Conservation (phyloP, 2,329 filamentous ascomycete species). For the Hypomyces rosellus region DNA sequence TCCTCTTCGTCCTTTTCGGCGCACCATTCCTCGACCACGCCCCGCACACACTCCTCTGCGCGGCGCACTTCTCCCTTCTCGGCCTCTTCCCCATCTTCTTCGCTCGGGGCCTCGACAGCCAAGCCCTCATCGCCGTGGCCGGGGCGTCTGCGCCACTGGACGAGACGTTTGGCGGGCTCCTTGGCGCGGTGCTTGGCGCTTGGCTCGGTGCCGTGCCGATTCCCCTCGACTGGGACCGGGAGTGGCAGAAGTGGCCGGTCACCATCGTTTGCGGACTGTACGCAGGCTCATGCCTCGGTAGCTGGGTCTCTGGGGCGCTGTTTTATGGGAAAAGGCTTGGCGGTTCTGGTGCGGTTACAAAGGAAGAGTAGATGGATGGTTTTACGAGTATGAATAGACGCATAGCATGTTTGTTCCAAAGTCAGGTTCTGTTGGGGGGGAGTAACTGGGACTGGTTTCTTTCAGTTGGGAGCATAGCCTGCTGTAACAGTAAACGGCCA, state of each 20-base stretch:
- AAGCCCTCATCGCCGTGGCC: conserved; percentile 64
- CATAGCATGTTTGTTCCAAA: no score
- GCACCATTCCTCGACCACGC: conserved; percentile 81
- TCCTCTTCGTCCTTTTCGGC: conserved; percentile 77
- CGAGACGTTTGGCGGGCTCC: conserved; percentile 72
- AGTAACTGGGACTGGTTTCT: background rate
- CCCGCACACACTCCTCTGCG: conserved; percentile 70
- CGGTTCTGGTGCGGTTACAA: conserved; percentile 11
- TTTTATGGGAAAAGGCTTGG: conserved; percentile 40
- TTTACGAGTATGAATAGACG: background rate
- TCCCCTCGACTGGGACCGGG: conserved; percentile 95
- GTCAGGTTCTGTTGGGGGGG: no score
- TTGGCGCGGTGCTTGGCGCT: conserved; percentile 74
- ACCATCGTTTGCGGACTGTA: conserved; percentile 84
- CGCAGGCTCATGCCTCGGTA: conserved; percentile 67
- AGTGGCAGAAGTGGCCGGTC: conserved; percentile 97
- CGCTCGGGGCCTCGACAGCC: conserved; percentile 68
- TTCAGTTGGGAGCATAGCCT: background rate
- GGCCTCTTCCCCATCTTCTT: conserved; percentile 77
- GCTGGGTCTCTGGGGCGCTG: conserved; percentile 50
- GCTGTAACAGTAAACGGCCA: no score
- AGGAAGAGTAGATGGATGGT: conserved; percentile 23
- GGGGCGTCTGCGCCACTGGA: conserved; percentile 68
- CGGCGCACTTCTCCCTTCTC: conserved; percentile 75
- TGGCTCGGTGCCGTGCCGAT: conserved; percentile 96